Evolutionary conservation across 257 asterid genomes (phyloP), one percentile per base, ranked within the genome.

Genomic region (Echium plantagineum): DNA sequence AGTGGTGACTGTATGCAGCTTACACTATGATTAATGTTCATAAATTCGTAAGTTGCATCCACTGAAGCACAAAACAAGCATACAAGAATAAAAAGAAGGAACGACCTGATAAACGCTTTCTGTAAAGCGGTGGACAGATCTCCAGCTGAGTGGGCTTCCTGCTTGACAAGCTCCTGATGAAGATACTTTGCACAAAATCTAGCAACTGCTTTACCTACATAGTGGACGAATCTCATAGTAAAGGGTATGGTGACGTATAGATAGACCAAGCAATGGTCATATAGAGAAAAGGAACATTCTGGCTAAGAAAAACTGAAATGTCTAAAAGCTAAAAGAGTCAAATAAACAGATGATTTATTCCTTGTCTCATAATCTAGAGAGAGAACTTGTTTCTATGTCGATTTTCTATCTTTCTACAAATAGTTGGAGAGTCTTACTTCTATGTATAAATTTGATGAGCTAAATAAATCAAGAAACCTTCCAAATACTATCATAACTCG

Each of bases 181-280:
- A 91, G 98, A 81, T 79, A 85, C 83, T 82, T 88, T 74, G 95
- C 88, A 77, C 98, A 91, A 74, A 88, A 91, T 69, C 67, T 82
- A 69, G 98, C 85, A 67, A 85, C 98, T 63, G 80, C 95, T 70
- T 80, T 78, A 15, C 96, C 96, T 91, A 80, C 69, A 8, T 4
- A 15, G 38, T 66, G 53, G 70, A 68, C 57, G 38, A 67, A 21
- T 70, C 31, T 21, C 7, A 12, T 16, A n/a, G 21, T 26, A 42
- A 66, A 64, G 52, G 63, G 58, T 69, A 32, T 32, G 49, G 62
- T 26, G 32, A 60, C 26, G 61, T 56, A 63, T 3, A 46, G 30
- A 46, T 4, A 61, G 21, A 17, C 32, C 26, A 35, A 58, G 62
- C 55, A 61, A 49, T 21, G 24, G 15, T 4, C 30, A 17, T 6